Evolutionary conservation across 768 basidiomycete genomes (phyloP), one percentile per base, ranked within the genome.

Genomic region (Sporobolomyces phaffii): DNA sequence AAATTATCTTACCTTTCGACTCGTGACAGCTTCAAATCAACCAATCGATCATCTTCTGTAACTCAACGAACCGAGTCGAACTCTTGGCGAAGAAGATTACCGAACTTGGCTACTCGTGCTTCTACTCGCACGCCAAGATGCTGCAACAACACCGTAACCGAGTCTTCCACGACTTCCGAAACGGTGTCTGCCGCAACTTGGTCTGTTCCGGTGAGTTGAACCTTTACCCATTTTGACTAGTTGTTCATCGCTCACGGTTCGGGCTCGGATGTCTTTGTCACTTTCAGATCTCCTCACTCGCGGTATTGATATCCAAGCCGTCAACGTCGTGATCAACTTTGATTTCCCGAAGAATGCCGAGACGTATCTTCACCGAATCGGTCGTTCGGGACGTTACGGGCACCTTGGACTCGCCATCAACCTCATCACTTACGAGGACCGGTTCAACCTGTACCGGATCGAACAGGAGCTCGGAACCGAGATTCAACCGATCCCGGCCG

Each of bases 11-110:
- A n/a, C n/a, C n/a, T n/a, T n/a, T n/a, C n/a, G n/a, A n/a, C n/a
- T n/a, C n/a, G n/a, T n/a, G n/a, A n/a, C 77, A 97, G 91, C 85
- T 99, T 56, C 94, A 98, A 93, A 99, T 99, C 83, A 99, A 99
- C 81, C 94, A 99, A 81, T 97, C 94, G 65, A 98, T 99, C 80
- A 99, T 99, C 77, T 99, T 99, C 81, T 99, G 94, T 81, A 99
- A 99, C 83, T 97, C 94, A 72, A 99, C 94, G 75, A 96, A 97
- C 82, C 91, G 94, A 64, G 94, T 99, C 81, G 94, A 99, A 80
- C 88, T 99, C 52, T 84, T 99, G 74, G 94, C 94, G 68, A 97
- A 98, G 82, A 99, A 99, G 81, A 91, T 99, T 74, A 99, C 94
- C 17, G 96, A 99, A 76, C 87, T 97, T 59, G 94, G 94, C 72